Evolutionary conservation across 176 grass and related monocot genomes (phyloP).

Genomic region (Juncus effusus): DNA sequence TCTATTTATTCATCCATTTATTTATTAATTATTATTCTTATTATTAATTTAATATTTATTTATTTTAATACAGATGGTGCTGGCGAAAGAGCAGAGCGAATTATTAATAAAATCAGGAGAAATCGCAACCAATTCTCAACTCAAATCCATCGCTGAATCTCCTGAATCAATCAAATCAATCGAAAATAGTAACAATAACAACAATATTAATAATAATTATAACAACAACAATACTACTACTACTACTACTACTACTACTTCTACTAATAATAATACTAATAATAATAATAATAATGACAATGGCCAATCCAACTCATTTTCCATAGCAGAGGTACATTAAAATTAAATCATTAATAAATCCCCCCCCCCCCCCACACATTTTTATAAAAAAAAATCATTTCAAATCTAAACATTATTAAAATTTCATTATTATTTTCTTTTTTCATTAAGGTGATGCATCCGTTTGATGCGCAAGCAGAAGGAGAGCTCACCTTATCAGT

Average conservation of each 20-base stretch:
- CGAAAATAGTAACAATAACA: slow-evolving; percentile 9
- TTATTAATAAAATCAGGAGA: slow-evolving; percentile 35
- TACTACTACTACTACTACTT: too few relatives aligned
- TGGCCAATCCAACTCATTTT: slow-evolving; percentile 50
- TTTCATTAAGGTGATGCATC: slow-evolving; percentile 70
- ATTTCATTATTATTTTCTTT: slow-evolving; percentile 1
- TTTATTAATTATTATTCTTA: not conserved
- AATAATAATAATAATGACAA: slow-evolving; percentile 16
- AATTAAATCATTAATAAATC: slow-evolving; percentile 5
- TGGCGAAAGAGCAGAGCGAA: slow-evolving; percentile 54
- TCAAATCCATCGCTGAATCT: slow-evolving; percentile 39
- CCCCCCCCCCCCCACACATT: too few relatives aligned
- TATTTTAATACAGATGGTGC: slow-evolving; percentile 52
- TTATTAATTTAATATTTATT: slow-evolving; percentile 10
- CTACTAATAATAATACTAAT: too few relatives aligned
- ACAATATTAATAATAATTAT: too few relatives aligned
- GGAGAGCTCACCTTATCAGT: slow-evolving; percentile 79
- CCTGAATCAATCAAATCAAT: slow-evolving; percentile 41
- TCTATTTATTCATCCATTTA: slow-evolving; percentile 19
- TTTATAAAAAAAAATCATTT: not conserved
- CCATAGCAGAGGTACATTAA: slow-evolving; percentile 67
- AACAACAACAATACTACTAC: too few relatives aligned
- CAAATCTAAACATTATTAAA: not conserved
- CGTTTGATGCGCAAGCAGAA: slow-evolving; percentile 84
- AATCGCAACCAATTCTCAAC: slow-evolving; percentile 28